phyloP scores from a whole-genome alignment of 345 rosid species.

The Isatis tinctoria region DNA sequence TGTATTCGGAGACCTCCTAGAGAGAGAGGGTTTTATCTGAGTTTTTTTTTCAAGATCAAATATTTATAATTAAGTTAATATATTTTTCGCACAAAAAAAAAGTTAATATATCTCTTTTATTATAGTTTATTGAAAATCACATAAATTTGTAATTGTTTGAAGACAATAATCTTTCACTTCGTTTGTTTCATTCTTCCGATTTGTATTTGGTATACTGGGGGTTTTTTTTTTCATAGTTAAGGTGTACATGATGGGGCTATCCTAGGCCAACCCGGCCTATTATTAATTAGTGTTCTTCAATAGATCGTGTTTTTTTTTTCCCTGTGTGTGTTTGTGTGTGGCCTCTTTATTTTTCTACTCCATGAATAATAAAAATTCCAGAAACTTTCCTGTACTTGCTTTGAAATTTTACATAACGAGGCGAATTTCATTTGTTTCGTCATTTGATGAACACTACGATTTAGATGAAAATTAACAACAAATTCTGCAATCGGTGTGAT shows the following conservation, averaged over 20 bases:
- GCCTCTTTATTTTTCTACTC: neutral
- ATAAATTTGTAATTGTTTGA: constrained; percentile 25
- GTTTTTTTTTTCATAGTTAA: constrained; percentile 36
- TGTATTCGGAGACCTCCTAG: no score
- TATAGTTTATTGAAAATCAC: constrained; percentile 3
- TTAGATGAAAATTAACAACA: neutral
- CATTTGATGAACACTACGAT: neutral
- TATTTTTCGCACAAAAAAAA: no score
- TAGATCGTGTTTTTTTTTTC: constrained; percentile 4
- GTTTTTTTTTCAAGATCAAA: neutral
- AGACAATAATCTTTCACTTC: constrained; percentile 17
- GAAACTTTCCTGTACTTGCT: neutral
- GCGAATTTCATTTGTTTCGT: neutral
- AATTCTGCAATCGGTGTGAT: neutral
- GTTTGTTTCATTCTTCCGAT: constrained; percentile 19
- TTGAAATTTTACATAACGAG: neutral
- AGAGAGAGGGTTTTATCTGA: neutral
- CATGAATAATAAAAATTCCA: neutral
- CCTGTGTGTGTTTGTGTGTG: constrained; percentile 27
- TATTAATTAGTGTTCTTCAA: constrained; percentile 29
- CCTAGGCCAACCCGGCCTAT: constrained; percentile 54
- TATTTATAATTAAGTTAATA: no score
- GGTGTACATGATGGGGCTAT: constrained; percentile 60
- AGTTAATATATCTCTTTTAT: constrained; percentile 10
- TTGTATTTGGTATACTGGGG: constrained; percentile 18